Conservation (phyloP, 1,284 basidiomycete genomes). For the Ceratobasidium sp. region DNA sequence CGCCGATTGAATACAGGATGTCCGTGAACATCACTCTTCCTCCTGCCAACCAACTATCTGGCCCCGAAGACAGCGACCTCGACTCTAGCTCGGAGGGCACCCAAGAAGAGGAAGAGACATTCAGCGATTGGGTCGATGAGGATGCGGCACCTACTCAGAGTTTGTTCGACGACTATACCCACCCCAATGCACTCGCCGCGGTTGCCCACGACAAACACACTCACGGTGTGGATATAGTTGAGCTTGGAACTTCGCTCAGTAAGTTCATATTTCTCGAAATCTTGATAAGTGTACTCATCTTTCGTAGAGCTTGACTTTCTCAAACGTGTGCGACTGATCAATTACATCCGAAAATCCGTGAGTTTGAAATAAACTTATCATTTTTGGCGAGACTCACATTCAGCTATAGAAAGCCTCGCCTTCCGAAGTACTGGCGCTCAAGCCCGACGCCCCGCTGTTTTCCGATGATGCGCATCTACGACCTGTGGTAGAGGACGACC, state of each 20-base stretch:
- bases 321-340: conserved; percentile 81
- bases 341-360: conserved; percentile 83
- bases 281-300: conserved; percentile 46
- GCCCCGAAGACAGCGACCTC: conserved; percentile 29
- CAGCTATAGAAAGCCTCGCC: conserved; percentile 63
- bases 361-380: conserved; percentile 41
- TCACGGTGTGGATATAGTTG: conserved; percentile 73
- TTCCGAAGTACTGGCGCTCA: conserved; percentile 60
- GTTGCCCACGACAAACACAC: conserved; percentile 70
- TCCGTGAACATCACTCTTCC: conserved; percentile 35
- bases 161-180: conserved; percentile 78
- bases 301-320: conserved; percentile 68
- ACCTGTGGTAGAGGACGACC: conserved; percentile 84
- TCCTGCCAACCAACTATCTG: conserved; percentile 29
- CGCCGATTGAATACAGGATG: conserved; percentile 15
- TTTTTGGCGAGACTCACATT: conserved; percentile 24
- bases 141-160: conserved; percentile 70
- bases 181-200: conserved; percentile 70
- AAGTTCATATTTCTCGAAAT: conserved; percentile 52
- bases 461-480: conserved; percentile 79
- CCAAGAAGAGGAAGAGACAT: conserved; percentile 67
- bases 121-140: conserved; percentile 84
- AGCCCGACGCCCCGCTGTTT: conserved; percentile 71
- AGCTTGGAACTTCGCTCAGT: conserved; percentile 62
- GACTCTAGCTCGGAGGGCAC: conserved; percentile 16